Base-by-base conservation (phyloP, 2,329 filamentous ascomycete genomes). In the Aspergillus pseudoviridinutans region DNA sequence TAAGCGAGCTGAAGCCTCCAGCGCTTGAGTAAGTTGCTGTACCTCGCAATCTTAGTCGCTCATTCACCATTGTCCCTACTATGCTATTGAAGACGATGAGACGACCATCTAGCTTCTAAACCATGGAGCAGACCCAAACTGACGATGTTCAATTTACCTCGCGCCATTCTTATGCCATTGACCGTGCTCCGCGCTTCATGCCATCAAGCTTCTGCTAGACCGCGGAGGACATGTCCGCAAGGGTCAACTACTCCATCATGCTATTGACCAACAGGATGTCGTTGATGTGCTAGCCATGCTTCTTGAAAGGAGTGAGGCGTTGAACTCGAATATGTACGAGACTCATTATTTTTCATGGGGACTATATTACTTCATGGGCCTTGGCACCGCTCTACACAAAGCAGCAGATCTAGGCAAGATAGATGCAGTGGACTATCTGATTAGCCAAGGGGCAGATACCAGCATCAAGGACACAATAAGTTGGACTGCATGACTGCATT, bases 31-130 rank as follows among this genome's bases (percentile, higher is more conserved):
- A 35, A 63, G 65, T 24, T 35, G 12, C 25, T 53, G 29, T 32
- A 28, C 41, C 41, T 17, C 51, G 20, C 54, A 24, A 50, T 32
- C 50, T 60, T 50, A 49, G 46, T 28, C 35, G 20, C 53, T 58
- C 17, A 10, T n/a, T 49, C 53, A 55, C 49, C 41, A 25, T 58
- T 53, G 20, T 51, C 50, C 44, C 44, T 69, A 61, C 7, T 57
- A 62, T 58, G 59, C 60, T 7, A 29, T 66, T 49, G 25, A 32
- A 49, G 61, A 69, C 54, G 50, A 64, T 49, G 63, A 68, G 24
- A 68, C 69, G 54, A 50, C 46, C 44, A 27, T 50, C 54, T 69
- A 60, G 67, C 62, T 70, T 14, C 65, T 70, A 51, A 57, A 70
- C 51, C 60, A 67, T 55, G 60, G 62, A 54, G 67, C 68, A 14